Conservation (phyloP, 2,329 filamentous ascomycete genomes). For the Monosporascus cannonballus region DNA sequence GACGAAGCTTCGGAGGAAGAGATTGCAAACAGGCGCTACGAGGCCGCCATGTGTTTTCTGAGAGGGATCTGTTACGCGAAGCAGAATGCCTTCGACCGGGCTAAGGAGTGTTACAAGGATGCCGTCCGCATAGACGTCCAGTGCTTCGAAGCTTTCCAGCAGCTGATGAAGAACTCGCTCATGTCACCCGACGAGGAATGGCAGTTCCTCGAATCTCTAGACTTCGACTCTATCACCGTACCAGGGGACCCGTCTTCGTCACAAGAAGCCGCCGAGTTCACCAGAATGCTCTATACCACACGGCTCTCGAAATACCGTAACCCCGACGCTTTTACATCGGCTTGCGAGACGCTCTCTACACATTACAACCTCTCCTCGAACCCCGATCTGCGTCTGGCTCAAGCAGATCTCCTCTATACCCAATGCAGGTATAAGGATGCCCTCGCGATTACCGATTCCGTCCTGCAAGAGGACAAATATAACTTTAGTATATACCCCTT, state of each 20-base stretch:
- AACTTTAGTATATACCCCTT: slow-evolving; percentile 86
- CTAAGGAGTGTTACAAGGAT: slow-evolving; percentile 97
- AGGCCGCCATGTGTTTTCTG: slow-evolving; percentile 96
- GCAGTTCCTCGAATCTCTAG: slow-evolving; percentile 78
- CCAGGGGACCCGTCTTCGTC: slow-evolving; percentile 59
- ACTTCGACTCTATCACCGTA: slow-evolving; percentile 78
- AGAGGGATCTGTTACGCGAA: slow-evolving; percentile 92
- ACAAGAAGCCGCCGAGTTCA: slow-evolving; percentile 89
- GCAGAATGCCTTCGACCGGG: slow-evolving; percentile 93
- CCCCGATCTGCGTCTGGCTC: slow-evolving; percentile 82
- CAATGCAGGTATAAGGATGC: slow-evolving; percentile 91
- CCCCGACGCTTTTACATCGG: slow-evolving; percentile 72
- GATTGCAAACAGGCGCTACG: slow-evolving; percentile 71
- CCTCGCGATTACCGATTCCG: slow-evolving; percentile 73
- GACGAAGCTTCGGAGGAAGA: slow-evolving; percentile 53
- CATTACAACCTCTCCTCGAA: slow-evolving; percentile 87
- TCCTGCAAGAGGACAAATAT: slow-evolving; percentile 79
- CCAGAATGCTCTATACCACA: slow-evolving; percentile 93
- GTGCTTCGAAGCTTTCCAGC: slow-evolving; percentile 96
- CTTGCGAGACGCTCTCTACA: slow-evolving; percentile 84
- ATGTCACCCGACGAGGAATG: slow-evolving; percentile 87
- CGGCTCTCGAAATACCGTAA: slow-evolving; percentile 92
- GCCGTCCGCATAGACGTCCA: slow-evolving; percentile 95
- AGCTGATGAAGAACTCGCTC: slow-evolving; percentile 93
- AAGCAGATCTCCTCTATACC: slow-evolving; percentile 87